Base-by-base conservation (phyloP, 1,284 basidiomycete genomes). In the Cryptococcus sp. region DNA sequence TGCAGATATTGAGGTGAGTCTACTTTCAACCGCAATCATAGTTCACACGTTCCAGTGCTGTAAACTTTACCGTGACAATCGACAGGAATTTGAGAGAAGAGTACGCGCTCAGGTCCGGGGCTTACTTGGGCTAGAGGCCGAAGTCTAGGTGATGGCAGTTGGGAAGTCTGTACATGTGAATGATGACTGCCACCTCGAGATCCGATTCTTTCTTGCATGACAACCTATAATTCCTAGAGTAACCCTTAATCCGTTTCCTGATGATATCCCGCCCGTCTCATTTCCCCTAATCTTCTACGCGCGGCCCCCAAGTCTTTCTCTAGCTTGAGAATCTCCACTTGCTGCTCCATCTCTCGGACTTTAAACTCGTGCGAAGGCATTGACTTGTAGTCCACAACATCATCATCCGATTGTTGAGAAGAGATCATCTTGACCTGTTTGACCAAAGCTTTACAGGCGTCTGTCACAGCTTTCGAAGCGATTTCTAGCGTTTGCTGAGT, bases 281-380 rank as follows among this genome's bases (percentile, higher is more conserved):
- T 95, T 49, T 86, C 86, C 46, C 92, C 93, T 61, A 96, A 77
- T 60, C 85, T 82, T 74, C 91, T 86, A 56, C 92, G 82, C 31
- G 92, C 89, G 38, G 88, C 90, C 49, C 88, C 89, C 37, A 98
- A 80, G 10, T 97, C 92, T 81, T 97, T 97, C 82, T 98, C 95
- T 66, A 98, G 79, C 72, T 88, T 94, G 64, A 98, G 81, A 63
- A 99, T 97, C 76, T 96, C 90, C 46, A 98, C 96, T 79, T 98
- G 95, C 74, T 96, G 92, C 79, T 98, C 95, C 93, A 99, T 98
- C 82, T 97, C 93, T 50, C 86, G 82, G 68, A 85, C 89, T 83
- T 98, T 98, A 85, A 97, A 98, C 78, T 98, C 95, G 73, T 98
- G 83, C 47, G 82, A 84, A 4, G 91, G 88, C 91, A 98, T 93